A percentile compares a stretch with the other conserved stretches of the same genome.
phyloP scores from a whole-genome alignment of 805 yeast genomes.

The Candida sithepensis region DNA sequence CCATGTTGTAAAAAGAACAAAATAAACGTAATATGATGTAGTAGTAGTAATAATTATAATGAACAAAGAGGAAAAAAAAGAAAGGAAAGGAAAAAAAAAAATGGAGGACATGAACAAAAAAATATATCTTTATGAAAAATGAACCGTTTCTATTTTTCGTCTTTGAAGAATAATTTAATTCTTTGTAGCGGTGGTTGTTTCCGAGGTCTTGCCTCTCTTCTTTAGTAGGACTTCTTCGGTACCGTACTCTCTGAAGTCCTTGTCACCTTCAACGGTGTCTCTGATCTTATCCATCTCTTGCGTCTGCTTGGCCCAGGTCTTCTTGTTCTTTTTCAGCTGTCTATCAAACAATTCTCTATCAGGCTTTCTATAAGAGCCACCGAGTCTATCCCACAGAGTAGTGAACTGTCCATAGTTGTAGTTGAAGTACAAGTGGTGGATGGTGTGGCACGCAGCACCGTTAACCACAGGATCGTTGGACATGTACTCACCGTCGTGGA shows the following conservation, averaged over 20 bases:
- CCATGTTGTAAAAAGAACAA: neutral
- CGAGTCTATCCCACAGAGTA: slow-evolving; percentile 96
- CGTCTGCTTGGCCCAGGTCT: slow-evolving; percentile 69
- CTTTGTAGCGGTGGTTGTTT: neutral
- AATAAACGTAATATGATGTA: neutral
- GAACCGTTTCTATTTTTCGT: neutral
- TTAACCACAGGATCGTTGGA: slow-evolving; percentile 91
- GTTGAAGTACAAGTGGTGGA: slow-evolving; percentile 95
- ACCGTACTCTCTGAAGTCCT: slow-evolving; percentile 72
- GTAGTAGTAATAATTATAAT: neutral
- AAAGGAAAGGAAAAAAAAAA: neutral
- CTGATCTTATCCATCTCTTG: slow-evolving; percentile 76
- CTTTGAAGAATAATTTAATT: neutral
- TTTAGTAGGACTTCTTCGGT: slow-evolving; percentile 37
- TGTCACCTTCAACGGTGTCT: slow-evolving; percentile 73
- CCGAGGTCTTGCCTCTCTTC: neutral
- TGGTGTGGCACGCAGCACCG: slow-evolving; percentile 98
- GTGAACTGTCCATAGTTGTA: slow-evolving; percentile 98
- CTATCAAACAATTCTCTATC: slow-evolving; percentile 80
- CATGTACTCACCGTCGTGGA: slow-evolving; percentile 95
- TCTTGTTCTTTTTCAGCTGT: slow-evolving; percentile 49
- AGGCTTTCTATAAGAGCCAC: slow-evolving; percentile 89
- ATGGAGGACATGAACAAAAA: neutral
- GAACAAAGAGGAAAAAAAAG: too few species aligned
- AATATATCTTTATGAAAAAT: neutral